Base-by-base conservation (phyloP, 2,329 filamentous ascomycete species). In the Tolypocladium inflatum region DNA sequence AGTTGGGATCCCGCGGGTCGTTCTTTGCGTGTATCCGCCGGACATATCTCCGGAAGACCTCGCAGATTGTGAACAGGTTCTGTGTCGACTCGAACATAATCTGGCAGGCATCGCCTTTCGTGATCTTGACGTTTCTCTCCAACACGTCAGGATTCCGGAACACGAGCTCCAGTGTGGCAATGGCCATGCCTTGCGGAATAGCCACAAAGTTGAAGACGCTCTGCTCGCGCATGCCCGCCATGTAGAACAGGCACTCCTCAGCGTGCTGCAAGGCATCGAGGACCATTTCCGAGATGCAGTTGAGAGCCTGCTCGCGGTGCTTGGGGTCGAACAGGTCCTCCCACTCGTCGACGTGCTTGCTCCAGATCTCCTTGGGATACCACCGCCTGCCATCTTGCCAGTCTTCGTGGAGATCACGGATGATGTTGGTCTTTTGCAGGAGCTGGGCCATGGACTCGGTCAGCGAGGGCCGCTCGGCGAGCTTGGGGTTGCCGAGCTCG, bases 171-270 rank as follows among this genome's bases (percentile, higher is more conserved):
- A 97, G 77, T 0, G 93, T 97, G 10, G 94, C 93, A 71, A 99
- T 97, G 56, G 93, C 94, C 94, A 99, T 99, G 63, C 86, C 80
- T 74, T 99, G 94, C 2, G 94, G 94, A 63, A 99, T 99, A 58
- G 93, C 93, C 54, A 91, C 91, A 73, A 99, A 99, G 81, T 99
- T 99, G 84, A 99, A 99, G 33, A 96, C 91, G 70, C 91, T 96
- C 77, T 99, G 94, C 70, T 99, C 94, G 64, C 88, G 87, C 63
- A 99, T 85, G 53, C 90, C 94, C 6, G 93, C 93, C 78, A 99
- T 91, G 76, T 97, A 99, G 78, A 92, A 97, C n/a, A 99, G 76
- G 70, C 93, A 97, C 69, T 97, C 91, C 63, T 97, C 91, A 5
- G 84, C 88, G 65, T 96, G 89, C 68, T 86, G 85, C 50, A 99